A percentile compares a stretch with the other conserved stretches of the same genome.
Evolutionary conservation across 73 alveolate genomes (phyloP).

Genomic region (Effrenium voratum): DNA sequence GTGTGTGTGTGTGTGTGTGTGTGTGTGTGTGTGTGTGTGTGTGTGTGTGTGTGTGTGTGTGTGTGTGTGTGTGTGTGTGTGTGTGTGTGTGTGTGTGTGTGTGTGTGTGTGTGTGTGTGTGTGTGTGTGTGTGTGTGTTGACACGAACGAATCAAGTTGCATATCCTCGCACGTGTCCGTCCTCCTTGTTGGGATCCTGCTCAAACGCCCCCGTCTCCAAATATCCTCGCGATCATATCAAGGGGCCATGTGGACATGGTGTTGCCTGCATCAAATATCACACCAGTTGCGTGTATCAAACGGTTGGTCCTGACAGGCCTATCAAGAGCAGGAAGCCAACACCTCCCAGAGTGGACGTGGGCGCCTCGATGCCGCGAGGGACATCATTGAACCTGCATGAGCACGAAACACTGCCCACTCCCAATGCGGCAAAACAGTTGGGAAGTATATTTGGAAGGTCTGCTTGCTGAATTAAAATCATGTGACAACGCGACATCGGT

Average conservation of each 20-base stretch:
- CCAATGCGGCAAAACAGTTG: too few species aligned
- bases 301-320: constrained; percentile 8
- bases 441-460: too few species aligned
- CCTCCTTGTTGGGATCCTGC: constrained; percentile 25
- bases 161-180: too few species aligned
- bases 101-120: not conserved
- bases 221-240: constrained; percentile 33
- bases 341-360: constrained; percentile 17
- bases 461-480: too few species aligned
- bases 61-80: not conserved
- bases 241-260: not conserved
- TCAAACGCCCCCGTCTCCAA: constrained; percentile 42
- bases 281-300: not conserved
- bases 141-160: not conserved
- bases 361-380: constrained; percentile 70
- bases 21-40: too few species aligned
- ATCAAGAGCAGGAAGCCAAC: constrained; percentile 56
- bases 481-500: too few species aligned
- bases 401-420: too few species aligned
- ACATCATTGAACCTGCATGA: constrained; percentile 58
- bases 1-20: too few species aligned
- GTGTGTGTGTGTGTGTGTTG: not conserved
- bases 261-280: not conserved
- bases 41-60: not conserved
- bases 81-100: not conserved